Base-by-base conservation (phyloP, 1,284 basidiomycete genomes). In the Gomphus bonarii region DNA sequence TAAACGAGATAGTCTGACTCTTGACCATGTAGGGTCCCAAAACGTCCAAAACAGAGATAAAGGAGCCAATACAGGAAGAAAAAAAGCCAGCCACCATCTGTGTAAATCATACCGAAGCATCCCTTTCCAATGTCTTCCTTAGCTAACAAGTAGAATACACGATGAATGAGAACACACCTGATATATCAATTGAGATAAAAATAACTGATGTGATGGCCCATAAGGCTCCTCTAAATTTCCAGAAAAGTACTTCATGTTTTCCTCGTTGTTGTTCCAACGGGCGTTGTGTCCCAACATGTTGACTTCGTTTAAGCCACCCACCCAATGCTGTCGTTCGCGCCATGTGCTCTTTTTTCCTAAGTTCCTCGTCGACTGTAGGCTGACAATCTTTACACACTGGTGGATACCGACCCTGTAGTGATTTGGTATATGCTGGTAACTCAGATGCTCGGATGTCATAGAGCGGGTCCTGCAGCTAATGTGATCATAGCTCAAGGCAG, bases 391-490 rank as follows among this genome's bases (percentile, higher is more conserved):
- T 72, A 67, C 93, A 97, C 16, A 95, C 84, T 1, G 88, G 87
- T 12, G 93, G 92, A 67, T 95, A 95, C 7, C 93, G 86, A 5
- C 72, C 63, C 63, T 94, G 80, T 25, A 95, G 73, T 0, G 85
- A 87, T 55, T 78, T 76, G 36, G 80, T 77, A 68, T 95, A 95
- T 20, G 76, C 76, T 0, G 84, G 81, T 8, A 92, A 76, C 60
- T 74, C 74, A 40, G 78, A 78, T 9, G 85, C 69, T 12, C 88
- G 79, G 25, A 71, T 69, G 31, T 74, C 68, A 64, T 91, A 90
- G 52, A 85, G 80, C 11, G 85, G 84, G 64, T 84, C 82, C 88
- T 93, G 62, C 33, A 58, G 59, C 6, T 35, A 43, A 35, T 31
- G 47, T 36, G 20, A 52, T 16, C 22, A 16, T 10, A 52, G 14